A percentile compares a stretch with the other conserved stretches of the same genome.
These are phyloP conservation scores for Ceratobasidium sp. DNA, from an alignment of 1,284 basidiomycete genomes.

Conservation along the genomic window DNA sequence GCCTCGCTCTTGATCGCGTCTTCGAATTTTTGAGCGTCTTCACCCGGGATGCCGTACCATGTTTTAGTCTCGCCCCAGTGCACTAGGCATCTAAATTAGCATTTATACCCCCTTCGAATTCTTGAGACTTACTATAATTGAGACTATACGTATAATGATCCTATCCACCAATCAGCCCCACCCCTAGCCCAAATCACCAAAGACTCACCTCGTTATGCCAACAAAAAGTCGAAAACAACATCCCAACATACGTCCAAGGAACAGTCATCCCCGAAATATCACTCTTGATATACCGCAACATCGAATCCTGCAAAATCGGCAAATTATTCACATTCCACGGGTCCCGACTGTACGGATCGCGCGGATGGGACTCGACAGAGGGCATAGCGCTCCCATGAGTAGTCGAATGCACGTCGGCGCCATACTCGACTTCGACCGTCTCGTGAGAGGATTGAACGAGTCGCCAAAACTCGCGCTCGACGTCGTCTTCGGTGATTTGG, in stretches of 20 bases:
- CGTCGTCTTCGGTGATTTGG: constrained; percentile 85
- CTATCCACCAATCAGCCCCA: constrained; percentile 57
- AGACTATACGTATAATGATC: constrained; percentile 99
- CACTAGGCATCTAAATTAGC: constrained; percentile 70
- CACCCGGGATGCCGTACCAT: constrained; percentile 98
- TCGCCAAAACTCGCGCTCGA: constrained; percentile 98
- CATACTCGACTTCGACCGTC: constrained; percentile 98
- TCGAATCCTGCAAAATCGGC: constrained; percentile 88
- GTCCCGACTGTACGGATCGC: constrained; percentile 89
- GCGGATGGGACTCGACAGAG: constrained; percentile 91
- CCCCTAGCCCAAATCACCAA: background rate
- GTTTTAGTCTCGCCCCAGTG: constrained; percentile 99
- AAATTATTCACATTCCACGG: constrained; percentile 99
- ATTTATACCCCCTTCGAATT: constrained; percentile 45
- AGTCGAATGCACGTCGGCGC: constrained; percentile 97
- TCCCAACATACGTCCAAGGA: constrained; percentile 99
- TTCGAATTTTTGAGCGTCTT: constrained; percentile 96
- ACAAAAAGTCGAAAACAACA: constrained; percentile 99
- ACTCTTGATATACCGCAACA: constrained; percentile 94
- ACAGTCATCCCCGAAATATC: constrained; percentile 99
- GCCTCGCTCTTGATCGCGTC: constrained; percentile 95
- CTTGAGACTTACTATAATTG: constrained; percentile 83
- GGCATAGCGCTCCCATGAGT: constrained; percentile 98
- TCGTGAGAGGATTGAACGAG: constrained; percentile 91
- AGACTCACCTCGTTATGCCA: constrained; percentile 96